Base-by-base conservation (phyloP, 352 stramenopile genomes). In the Plasmopara viticola region DNA sequence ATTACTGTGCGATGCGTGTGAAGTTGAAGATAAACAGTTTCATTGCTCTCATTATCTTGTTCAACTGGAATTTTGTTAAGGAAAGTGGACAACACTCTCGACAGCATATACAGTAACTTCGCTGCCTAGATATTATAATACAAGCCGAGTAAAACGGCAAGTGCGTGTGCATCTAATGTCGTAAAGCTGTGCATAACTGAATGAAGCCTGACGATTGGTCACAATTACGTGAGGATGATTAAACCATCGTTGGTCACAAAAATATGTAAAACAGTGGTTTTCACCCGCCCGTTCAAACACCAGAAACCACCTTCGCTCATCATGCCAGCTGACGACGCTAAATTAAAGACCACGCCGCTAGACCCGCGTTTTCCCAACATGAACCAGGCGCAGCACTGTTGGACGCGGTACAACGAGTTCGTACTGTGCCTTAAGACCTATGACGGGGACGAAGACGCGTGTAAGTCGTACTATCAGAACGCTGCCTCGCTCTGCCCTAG, bases 381-480 rank as follows among this genome's bases (percentile, higher is more conserved):
- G 60, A 94, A 94, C 74, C 84, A 94, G 75, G 63, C 75, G 47
- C 84, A 94, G 67, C 81, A 92, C 64, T 92, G 81, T 75, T 92
- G 81, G 87, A 95, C 84, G 53, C 78, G 85, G 44, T 98, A 98
- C 90, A 98, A 98, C 68, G 94, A 98, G 78, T 98, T 90, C 77
- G 83, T 98, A 31, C 66, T 98, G 43, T 98, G 95, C 77, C 59
- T 97, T 46, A 98, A 98, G 78, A 91, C 93, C 63, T 97, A 94
- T 54, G 85, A 94, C 52, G 84, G 82, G 40, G 94, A 98, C 60
- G 92, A 97, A 58, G 90, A 97, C 58, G 75, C 87, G 47, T 94
- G 84, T 76, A 83, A 91, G 68, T 82, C 78, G 66, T 78, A 83
- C 65, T 78, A 71, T 63, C 74, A 87, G 62, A 74, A 76, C 58